Conservation (phyloP, 2,329 filamentous ascomycete genomes). For the Aspergillus floridensis region DNA sequence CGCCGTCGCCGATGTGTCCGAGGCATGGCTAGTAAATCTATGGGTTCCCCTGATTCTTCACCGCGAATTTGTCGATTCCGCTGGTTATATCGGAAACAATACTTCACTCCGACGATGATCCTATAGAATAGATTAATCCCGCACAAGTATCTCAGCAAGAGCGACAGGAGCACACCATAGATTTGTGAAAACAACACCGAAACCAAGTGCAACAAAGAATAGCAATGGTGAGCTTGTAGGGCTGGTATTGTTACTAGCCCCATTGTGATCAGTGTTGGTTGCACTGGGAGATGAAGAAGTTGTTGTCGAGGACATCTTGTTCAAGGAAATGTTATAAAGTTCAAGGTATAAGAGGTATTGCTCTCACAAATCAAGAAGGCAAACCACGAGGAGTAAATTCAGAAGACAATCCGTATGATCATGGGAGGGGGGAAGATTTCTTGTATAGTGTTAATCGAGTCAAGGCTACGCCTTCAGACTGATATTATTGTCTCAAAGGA, state of each 20-base stretch:
- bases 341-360: neutral
- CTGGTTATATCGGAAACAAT: conserved; percentile 97
- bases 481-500: neutral
- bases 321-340: neutral
- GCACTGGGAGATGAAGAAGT: conserved; percentile 26
- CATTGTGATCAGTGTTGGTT: conserved; percentile 27
- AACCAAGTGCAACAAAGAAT: conserved; percentile 94
- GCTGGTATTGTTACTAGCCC: conserved; percentile 39
- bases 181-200: conserved; percentile 98
- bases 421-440: no score
- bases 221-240: conserved; percentile 71
- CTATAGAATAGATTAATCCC: conserved; percentile 50
- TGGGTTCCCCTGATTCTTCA: conserved; percentile 80
- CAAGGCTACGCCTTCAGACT: neutral
- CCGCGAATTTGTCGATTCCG: conserved; percentile 76
- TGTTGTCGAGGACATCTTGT: conserved; percentile 30
- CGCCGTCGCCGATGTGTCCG: conserved; percentile 79
- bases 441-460: neutral
- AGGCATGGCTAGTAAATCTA: conserved; percentile 82
- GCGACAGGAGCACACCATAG: conserved; percentile 70
- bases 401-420: neutral
- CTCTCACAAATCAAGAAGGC: neutral
- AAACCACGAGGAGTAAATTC: no score
- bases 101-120: conserved; percentile 99
- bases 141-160: neutral